Base-by-base conservation (phyloP, 1,284 basidiomycete genomes). In the Rhodotorula mucilaginosa region DNA sequence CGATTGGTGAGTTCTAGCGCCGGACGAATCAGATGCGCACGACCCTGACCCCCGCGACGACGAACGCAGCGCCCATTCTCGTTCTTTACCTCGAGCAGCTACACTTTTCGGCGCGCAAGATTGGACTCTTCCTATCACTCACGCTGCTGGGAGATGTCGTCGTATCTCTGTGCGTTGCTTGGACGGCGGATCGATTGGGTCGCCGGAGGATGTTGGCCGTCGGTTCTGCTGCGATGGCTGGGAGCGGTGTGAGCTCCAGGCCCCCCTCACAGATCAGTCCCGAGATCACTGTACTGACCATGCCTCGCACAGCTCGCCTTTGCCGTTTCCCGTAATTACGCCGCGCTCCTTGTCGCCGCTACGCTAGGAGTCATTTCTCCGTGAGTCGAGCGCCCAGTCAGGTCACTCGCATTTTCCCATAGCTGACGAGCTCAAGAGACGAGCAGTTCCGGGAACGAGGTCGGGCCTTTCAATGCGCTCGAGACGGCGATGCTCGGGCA, bases 111-210 rank as follows among this genome's bases (percentile, higher is more conserved):
- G 66, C 65, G 19, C n/a, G 44, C 1, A 23, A 23, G 3, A 64
- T 70, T 16, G 73, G 73, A 0, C 54, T 64, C 2, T 74, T 74
- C 61, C 64, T 74, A 26, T 63, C 62, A 1, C 61, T 72, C 4
- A 74, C 73, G 3, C 56, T 74, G 10, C n/a, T 73, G 5, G 73
- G 73, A 15, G 73, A 74, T 44, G 73, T 74, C 18, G 61, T 46
- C 3, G 58, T 74, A 19, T 68, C 68, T 23, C 23, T 74, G 13
- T 19, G 60, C 18, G 63, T 74, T 16, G 63, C 65, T 12, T 74
- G 71, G 68, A 48, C 67, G 3, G 71, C 71, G 5, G 73, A 74
- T 34, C 5, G 23, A 5, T n/a, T 70, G 2, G 73, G 73, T 29
- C 47, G 73, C 18, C 48, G 73, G 5, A 31, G 62, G 18, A 67